Conservation (phyloP, 164 flowering plant species). For the Vitis amurensis region DNA sequence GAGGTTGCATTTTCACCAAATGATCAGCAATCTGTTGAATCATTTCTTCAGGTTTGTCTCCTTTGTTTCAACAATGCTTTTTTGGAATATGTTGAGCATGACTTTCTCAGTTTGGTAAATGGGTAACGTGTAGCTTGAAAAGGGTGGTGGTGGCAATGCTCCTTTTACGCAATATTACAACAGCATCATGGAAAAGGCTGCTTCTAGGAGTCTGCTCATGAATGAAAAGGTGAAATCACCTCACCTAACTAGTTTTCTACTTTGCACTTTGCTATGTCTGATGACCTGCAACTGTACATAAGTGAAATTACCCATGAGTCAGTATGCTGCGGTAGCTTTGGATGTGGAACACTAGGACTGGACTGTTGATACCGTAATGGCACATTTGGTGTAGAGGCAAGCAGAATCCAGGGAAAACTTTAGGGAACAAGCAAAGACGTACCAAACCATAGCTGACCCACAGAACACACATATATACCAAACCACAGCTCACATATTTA, state of each 20-base stretch:
- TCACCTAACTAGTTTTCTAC: conserved; percentile 1
- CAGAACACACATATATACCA: no score
- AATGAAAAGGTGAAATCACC: conserved; percentile 29
- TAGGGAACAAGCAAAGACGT: neutral
- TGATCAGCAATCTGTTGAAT: conserved; percentile 66
- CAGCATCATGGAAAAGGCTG: conserved; percentile 52
- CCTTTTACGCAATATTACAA: conserved; percentile 55
- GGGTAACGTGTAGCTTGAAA: conserved; percentile 47
- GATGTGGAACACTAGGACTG: no score
- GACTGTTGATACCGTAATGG: neutral
- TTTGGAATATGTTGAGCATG: neutral
- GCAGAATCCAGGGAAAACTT: neutral
- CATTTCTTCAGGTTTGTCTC: conserved; percentile 77
- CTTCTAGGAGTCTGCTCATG: conserved; percentile 28
- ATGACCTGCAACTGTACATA: neutral
- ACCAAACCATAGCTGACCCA: no score
- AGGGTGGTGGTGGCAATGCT: conserved; percentile 26
- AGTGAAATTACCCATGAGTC: neutral
- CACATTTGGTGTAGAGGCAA: neutral
- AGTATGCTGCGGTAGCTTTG: no score
- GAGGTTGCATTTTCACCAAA: conserved; percentile 84
- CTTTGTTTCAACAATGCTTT: neutral
- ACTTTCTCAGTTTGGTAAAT: conserved; percentile 4
- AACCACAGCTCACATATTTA: no score
- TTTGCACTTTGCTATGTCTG: neutral